Conservation (phyloP, 805 yeast genomes). For the Spathaspora passalidarum region DNA sequence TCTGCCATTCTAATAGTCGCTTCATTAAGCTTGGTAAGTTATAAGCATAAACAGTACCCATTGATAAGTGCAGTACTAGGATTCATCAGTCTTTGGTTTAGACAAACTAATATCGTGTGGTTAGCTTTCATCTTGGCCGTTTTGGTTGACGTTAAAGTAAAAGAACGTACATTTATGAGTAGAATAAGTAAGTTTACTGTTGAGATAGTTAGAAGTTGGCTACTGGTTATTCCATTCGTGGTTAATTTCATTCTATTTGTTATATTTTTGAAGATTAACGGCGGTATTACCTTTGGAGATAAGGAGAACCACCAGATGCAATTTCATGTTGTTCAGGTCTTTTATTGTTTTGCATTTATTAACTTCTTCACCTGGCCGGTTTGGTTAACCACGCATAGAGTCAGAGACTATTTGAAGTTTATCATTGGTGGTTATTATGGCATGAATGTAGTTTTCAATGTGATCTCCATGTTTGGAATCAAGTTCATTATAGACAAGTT, state of each 20-base stretch:
- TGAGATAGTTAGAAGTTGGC: slow-evolving; percentile 17
- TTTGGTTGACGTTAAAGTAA: slow-evolving; percentile 46
- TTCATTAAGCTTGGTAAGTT: slow-evolving; percentile 47
- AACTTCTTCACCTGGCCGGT: slow-evolving; percentile 68
- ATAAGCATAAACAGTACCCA: slow-evolving; percentile 16
- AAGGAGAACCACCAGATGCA: slow-evolving; percentile 76
- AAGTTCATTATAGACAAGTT: slow-evolving; percentile 49
- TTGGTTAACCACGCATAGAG: slow-evolving; percentile 52
- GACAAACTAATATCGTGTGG: slow-evolving; percentile 95
- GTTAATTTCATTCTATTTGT: slow-evolving; percentile 53
- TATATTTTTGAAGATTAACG: slow-evolving; percentile 60
- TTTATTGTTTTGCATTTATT: slow-evolving; percentile 70
- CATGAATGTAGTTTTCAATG: slow-evolving; percentile 15
- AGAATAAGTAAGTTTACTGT: slow-evolving; percentile 13
- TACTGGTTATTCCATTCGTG: slow-evolving; percentile 45
- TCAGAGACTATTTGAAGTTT: slow-evolving; percentile 37
- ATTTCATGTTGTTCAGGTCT: slow-evolving; percentile 74
- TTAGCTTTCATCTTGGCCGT: slow-evolving; percentile 55
- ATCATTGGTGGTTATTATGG: slow-evolving; percentile 21
- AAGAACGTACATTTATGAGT: not conserved
- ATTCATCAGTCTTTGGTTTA: slow-evolving; percentile 62
- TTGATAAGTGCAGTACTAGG: slow-evolving; percentile 52
- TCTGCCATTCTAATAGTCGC: slow-evolving; percentile 65
- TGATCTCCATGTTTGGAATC: slow-evolving; percentile 26
- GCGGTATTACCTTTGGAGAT: slow-evolving; percentile 90